A percentile compares a stretch with the other conserved stretches of the same genome.
Evolutionary conservation across 257 asterid species (phyloP).

Genomic region (Petrea volubilis): DNA sequence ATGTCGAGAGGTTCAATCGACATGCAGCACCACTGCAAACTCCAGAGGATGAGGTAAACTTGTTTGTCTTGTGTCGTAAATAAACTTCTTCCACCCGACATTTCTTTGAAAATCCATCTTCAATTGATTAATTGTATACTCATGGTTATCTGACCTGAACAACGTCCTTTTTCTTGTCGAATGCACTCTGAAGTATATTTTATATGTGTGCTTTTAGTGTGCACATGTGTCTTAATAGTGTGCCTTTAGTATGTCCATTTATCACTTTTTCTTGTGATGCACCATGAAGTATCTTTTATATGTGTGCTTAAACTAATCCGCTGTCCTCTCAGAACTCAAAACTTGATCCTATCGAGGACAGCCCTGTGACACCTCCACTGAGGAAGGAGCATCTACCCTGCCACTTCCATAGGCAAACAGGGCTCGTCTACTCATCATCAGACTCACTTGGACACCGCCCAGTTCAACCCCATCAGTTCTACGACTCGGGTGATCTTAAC

Average conservation of each 20-base stretch:
- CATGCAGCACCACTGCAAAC: slow-evolving; percentile 64
- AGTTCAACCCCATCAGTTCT: slow-evolving; percentile 33
- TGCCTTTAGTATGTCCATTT: no score
- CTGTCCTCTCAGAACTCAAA: slow-evolving; percentile 56
- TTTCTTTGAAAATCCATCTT: background rate
- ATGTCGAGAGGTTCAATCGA: slow-evolving; percentile 67
- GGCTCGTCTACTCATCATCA: slow-evolving; percentile 45
- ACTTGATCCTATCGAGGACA: slow-evolving; percentile 59
- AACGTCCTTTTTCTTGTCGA: no score
- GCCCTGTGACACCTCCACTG: slow-evolving; percentile 79
- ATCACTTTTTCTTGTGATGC: no score
- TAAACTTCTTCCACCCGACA: no score
- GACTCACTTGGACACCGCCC: slow-evolving; percentile 47
- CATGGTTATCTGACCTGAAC: no score
- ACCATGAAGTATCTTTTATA: no score
- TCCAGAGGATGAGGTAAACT: slow-evolving; percentile 76
- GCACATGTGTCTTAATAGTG: no score
- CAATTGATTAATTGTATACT: background rate
- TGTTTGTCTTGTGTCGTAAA: background rate
- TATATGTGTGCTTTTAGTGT: no score
- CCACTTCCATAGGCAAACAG: slow-evolving; percentile 43
- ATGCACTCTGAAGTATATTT: no score
- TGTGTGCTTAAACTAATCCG: background rate
- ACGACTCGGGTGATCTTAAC: slow-evolving; percentile 53
- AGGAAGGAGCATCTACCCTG: slow-evolving; percentile 59